Percentiles rank a stretch among this genome's conserved stretches.
Conservation (phyloP, 2,329 filamentous ascomycete genomes). For the Pyrenophora seminiperda region DNA sequence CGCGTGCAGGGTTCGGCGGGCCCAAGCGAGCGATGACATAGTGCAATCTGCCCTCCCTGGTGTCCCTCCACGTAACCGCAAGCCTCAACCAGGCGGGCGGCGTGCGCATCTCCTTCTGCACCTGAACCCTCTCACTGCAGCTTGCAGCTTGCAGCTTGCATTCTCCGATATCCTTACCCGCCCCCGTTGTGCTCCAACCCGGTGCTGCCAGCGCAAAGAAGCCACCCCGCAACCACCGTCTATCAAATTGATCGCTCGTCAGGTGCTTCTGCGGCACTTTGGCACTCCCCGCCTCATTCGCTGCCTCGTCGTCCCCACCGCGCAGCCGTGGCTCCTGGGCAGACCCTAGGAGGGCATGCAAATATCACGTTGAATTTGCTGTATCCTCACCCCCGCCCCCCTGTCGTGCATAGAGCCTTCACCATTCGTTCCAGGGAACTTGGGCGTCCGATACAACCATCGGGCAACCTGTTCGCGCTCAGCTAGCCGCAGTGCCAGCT, state of each 20-base stretch:
- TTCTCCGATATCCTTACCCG: constrained; percentile 4
- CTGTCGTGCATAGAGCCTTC: constrained; percentile 16
- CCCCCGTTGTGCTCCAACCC: neutral
- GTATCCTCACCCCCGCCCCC: constrained; percentile 11
- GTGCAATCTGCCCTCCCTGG: constrained; percentile 8
- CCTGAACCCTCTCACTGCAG: constrained; percentile 2
- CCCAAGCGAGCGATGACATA: constrained; percentile 20
- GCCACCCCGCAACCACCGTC: neutral
- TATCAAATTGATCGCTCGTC: neutral
- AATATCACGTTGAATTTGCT: constrained; percentile 20
- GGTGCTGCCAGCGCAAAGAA: neutral
- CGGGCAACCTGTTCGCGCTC: constrained; percentile 24
- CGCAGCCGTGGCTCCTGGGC: constrained; percentile 13
- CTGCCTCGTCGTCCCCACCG: constrained; percentile 13
- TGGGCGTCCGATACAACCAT: constrained; percentile 24
- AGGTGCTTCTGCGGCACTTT: constrained; percentile 1
- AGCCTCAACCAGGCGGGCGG: constrained; percentile 7
- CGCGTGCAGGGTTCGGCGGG: constrained; percentile 6
- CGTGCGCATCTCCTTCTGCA: constrained; percentile 2
- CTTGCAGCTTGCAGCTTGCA: too few relatives aligned
- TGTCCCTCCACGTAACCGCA: constrained; percentile 9
- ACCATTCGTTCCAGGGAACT: constrained; percentile 20
- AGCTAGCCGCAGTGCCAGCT: constrained; percentile 13
- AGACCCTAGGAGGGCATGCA: constrained; percentile 17
- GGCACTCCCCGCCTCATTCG: constrained; percentile 14